phyloP scores from a whole-genome alignment of 2,329 filamentous ascomycete genomes.

The Ilyonectria destructans region DNA sequence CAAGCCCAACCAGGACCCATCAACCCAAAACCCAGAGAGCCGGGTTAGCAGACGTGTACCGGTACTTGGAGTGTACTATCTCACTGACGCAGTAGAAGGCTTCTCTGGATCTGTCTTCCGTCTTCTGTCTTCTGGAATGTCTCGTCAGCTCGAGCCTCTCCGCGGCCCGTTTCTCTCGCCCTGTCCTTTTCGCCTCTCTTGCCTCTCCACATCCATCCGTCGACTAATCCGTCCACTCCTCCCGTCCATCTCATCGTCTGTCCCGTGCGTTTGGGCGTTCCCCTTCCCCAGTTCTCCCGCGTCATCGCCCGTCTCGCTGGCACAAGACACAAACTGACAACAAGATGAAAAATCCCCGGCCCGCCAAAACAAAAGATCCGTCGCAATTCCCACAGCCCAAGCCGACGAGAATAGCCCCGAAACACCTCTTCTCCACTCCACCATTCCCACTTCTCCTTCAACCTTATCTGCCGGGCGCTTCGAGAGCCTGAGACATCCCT shows the following conservation, averaged over 20 bases:
- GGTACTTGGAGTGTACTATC: neutral
- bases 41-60: constrained; percentile 10
- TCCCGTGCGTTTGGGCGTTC: neutral
- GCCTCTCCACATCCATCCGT: neutral
- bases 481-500: constrained; percentile 10
- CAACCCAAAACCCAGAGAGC: constrained; percentile 27
- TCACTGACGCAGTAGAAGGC: neutral
- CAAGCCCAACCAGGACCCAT: neutral
- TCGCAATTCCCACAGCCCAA: constrained; percentile 6
- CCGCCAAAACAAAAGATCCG: constrained; percentile 7
- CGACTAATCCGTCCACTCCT: neutral
- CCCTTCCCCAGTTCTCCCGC: neutral
- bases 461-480: constrained; percentile 33
- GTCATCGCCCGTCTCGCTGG: neutral
- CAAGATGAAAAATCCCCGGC: neutral
- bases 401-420: neutral
- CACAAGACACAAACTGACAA: neutral
- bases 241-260: neutral
- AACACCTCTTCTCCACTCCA: constrained; percentile 12
- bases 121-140: constrained; percentile 19
- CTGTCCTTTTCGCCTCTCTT: neutral
- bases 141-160: constrained; percentile 15
- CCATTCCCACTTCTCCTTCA: neutral
- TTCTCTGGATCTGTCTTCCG: neutral
- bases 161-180: constrained; percentile 10